These are phyloP conservation scores for Apiotrichum gracile DNA, from an alignment of 1,284 basidiomycete species.

Conservation along the genomic window DNA sequence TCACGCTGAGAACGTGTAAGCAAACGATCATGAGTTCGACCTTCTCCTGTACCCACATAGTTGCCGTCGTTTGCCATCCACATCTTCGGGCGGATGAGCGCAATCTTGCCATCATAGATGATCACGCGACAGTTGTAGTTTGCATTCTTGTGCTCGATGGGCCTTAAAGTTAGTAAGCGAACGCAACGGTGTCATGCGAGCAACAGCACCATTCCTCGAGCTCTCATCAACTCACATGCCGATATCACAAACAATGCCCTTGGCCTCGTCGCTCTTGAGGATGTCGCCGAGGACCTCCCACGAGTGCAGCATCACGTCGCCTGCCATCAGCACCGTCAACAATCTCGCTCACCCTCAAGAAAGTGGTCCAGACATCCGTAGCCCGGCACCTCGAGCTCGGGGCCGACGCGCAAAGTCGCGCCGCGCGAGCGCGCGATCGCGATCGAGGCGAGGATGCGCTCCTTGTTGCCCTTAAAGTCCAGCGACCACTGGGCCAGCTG, in stretches of 20 bases:
- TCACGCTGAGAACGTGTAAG: slow-evolving; percentile 56
- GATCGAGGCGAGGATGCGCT: slow-evolving; percentile 86
- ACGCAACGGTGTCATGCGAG: too few relatives aligned
- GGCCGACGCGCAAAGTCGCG: slow-evolving; percentile 92
- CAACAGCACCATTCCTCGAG: too few relatives aligned
- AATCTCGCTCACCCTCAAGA: slow-evolving; percentile 45
- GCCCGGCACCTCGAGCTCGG: slow-evolving; percentile 95
- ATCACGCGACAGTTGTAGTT: slow-evolving; percentile 95
- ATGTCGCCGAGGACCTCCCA: slow-evolving; percentile 91
- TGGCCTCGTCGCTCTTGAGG: slow-evolving; percentile 65
- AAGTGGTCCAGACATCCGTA: slow-evolving; percentile 93
- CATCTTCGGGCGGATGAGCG: slow-evolving; percentile 96
- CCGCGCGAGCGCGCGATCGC: slow-evolving; percentile 76
- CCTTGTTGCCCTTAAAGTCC: slow-evolving; percentile 88
- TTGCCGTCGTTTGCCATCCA: slow-evolving; percentile 99
- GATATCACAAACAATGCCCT: slow-evolving; percentile 82
- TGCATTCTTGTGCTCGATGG: slow-evolving; percentile 91
- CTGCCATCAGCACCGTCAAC: slow-evolving; percentile 47
- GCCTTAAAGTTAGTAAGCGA: slow-evolving; percentile 55
- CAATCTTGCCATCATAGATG: slow-evolving; percentile 74
- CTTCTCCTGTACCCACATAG: slow-evolving; percentile 52
- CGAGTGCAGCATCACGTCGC: slow-evolving; percentile 88
- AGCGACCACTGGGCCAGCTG: slow-evolving; percentile 95
- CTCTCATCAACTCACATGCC: slow-evolving; percentile 65
- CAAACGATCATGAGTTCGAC: neutral